Evolutionary conservation across 2,329 filamentous ascomycete genomes (phyloP), one percentile per base, ranked within the genome.

Genomic region (Xylaria multiplex): DNA sequence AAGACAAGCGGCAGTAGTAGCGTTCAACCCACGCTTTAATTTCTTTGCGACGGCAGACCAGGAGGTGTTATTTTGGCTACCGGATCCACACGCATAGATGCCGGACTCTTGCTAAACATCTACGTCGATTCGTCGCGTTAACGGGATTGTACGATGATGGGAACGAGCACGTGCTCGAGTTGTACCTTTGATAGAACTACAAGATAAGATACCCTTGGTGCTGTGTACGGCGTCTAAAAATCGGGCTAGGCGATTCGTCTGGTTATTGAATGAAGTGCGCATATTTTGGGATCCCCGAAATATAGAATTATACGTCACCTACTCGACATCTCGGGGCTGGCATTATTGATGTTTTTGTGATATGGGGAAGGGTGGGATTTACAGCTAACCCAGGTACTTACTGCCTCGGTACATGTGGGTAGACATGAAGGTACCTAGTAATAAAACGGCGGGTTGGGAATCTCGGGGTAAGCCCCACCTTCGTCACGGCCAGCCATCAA

Each of bases 1-100:
- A 81, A 88, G 83, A 76, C 89, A 88, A 79, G 88, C 88, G 4
- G 91, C 91, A 0, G 86, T 97, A 13, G 84, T 97, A 48, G 92
- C 91, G 24, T 96, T 93, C 77, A 98, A 97, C 76, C 96, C 94
- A 30, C 86, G 94, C 56, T 96, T 91, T 79, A 97, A 98, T 79
- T 90, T 97, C 82, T 86, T 98, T 71, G 94, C 93, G 8, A 96
- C 91, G 50, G 96, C 93, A 3, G 94, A 98, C 73, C 91, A 91
- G 75, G 93, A 97, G 60, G 82, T 93, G 66, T 80, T 92, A 22
- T 92, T 94, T 72, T 94, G 91, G 91, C 78, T 92, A 42, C 91
- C 91, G 1, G 91, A 93, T 76, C 86, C 88, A 49, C 83, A 86
- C 72, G 79, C 81, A 7, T 87, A 78, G 42, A 52, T 35, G 24